Conservation (phyloP, 2,329 filamentous ascomycete species). For the Xylariaceae sp. region DNA sequence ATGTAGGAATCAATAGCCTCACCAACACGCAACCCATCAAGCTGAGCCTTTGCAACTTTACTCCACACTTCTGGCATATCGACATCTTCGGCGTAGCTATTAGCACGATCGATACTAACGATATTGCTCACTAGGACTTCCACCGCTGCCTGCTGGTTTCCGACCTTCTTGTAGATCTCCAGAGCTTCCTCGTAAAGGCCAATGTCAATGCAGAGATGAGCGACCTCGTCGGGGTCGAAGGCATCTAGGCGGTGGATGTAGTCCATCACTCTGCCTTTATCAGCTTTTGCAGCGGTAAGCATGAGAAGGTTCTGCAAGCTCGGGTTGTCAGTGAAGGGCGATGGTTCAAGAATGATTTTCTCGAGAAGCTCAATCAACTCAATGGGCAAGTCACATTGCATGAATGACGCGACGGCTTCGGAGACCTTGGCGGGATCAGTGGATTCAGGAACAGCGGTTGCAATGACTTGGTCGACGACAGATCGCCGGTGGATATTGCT, state of each 20-base stretch:
- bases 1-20: slow-evolving; percentile 98
- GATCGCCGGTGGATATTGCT: slow-evolving; percentile 96
- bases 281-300: slow-evolving; percentile 93
- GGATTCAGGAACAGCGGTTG: slow-evolving; percentile 89
- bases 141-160: slow-evolving; percentile 81
- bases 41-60: slow-evolving; percentile 94
- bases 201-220: slow-evolving; percentile 87
- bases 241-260: slow-evolving; percentile 90
- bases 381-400: slow-evolving; percentile 83
- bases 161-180: slow-evolving; percentile 97
- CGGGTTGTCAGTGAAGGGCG: slow-evolving; percentile 94
- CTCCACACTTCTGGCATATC: slow-evolving; percentile 97
- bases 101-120: slow-evolving; percentile 95
- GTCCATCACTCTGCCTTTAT: slow-evolving; percentile 91
- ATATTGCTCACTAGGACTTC: slow-evolving; percentile 94
- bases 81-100: slow-evolving; percentile 91
- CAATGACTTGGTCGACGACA: slow-evolving; percentile 92
- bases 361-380: slow-evolving; percentile 97
- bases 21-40: slow-evolving; percentile 88
- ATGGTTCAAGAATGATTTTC: slow-evolving; percentile 99
- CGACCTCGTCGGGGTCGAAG: slow-evolving; percentile 91
- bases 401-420: slow-evolving; percentile 88
- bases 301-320: slow-evolving; percentile 95
- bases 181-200: slow-evolving; percentile 96
- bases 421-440: slow-evolving; percentile 93